Evolutionary conservation across 2,329 filamentous ascomycete genomes (phyloP).

Genomic region (Fusarium succisae): DNA sequence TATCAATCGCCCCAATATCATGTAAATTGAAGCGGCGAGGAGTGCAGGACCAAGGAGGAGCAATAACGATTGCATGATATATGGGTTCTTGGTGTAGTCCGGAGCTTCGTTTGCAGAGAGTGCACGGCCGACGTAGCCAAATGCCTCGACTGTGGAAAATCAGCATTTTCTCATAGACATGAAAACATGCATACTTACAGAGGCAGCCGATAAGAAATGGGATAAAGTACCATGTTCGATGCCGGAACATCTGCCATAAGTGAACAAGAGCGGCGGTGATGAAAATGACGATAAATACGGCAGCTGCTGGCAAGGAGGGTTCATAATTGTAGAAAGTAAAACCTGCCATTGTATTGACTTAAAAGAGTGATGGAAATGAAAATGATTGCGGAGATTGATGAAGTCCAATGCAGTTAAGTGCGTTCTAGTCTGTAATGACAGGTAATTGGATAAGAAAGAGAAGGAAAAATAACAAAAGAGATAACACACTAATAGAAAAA

Average conservation of each 20-base stretch:
- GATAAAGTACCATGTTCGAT: conserved; percentile 61
- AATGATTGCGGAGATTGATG: not conserved
- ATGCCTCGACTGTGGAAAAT: conserved; percentile 35
- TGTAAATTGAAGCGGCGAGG: conserved; percentile 57
- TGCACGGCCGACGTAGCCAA: conserved; percentile 58
- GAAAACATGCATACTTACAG: conserved; percentile 48
- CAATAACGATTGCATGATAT: conserved; percentile 52
- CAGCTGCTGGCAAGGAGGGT: conserved; percentile 54
- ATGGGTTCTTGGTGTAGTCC: conserved; percentile 46
- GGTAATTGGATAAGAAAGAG: not conserved
- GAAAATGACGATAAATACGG: conserved; percentile 54
- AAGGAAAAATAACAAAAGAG: not conserved
- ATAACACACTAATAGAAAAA: not conserved
- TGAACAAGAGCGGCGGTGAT: conserved; percentile 49
- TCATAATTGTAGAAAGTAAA: conserved; percentile 56
- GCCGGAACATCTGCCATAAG: conserved; percentile 49
- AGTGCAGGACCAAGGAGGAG: conserved; percentile 51
- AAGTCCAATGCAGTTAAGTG: not conserved
- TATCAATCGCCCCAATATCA: conserved; percentile 55
- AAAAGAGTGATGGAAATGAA: not conserved
- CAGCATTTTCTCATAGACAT: not conserved
- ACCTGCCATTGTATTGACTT: not conserved
- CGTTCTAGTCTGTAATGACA: not conserved
- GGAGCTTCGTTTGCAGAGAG: conserved; percentile 55
- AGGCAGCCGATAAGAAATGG: conserved; percentile 60